These are phyloP conservation scores for Cryptococcus sp. DNA, from an alignment of 1,284 basidiomycete species.

Conservation along the genomic window DNA sequence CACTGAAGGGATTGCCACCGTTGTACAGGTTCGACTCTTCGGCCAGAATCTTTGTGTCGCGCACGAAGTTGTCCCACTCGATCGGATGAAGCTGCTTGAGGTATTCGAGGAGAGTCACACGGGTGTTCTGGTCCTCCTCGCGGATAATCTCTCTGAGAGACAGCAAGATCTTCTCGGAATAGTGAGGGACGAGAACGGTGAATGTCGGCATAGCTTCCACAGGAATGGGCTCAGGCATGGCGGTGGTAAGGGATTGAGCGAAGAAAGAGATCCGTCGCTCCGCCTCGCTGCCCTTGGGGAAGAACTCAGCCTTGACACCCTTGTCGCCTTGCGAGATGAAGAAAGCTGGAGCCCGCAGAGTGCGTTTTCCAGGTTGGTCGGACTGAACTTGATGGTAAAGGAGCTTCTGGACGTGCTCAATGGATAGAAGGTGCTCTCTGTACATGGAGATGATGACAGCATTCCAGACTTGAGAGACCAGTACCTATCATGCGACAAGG, in stretches of 20 bases:
- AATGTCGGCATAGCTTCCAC: constrained; percentile 97
- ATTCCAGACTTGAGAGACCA: constrained; percentile 97
- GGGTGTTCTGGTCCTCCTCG: constrained; percentile 92
- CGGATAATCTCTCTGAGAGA: constrained; percentile 94
- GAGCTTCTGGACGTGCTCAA: constrained; percentile 91
- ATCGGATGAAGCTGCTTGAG: constrained; percentile 97
- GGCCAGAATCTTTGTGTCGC: constrained; percentile 98
- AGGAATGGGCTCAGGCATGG: constrained; percentile 83
- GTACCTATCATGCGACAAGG: constrained; percentile 60
- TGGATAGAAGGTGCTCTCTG: constrained; percentile 91
- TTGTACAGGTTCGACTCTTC: constrained; percentile 90
- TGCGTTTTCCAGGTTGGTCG: constrained; percentile 76
- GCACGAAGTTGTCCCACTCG: constrained; percentile 99
- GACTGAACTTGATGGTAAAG: constrained; percentile 92
- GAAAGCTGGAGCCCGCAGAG: constrained; percentile 87
- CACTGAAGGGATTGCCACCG: constrained; percentile 69
- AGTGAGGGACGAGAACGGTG: constrained; percentile 92
- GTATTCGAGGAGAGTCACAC: constrained; percentile 93
- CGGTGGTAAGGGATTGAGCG: constrained; percentile 87
- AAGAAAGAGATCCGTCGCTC: constrained; percentile 96
- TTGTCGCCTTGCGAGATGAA: constrained; percentile 89
- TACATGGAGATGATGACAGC: constrained; percentile 99
- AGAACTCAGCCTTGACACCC: constrained; percentile 83
- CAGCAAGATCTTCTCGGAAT: constrained; percentile 92
- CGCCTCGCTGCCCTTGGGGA: constrained; percentile 87